Evolutionary conservation across 2,329 filamentous ascomycete species (phyloP).

Genomic region (Fusarium torreyae): DNA sequence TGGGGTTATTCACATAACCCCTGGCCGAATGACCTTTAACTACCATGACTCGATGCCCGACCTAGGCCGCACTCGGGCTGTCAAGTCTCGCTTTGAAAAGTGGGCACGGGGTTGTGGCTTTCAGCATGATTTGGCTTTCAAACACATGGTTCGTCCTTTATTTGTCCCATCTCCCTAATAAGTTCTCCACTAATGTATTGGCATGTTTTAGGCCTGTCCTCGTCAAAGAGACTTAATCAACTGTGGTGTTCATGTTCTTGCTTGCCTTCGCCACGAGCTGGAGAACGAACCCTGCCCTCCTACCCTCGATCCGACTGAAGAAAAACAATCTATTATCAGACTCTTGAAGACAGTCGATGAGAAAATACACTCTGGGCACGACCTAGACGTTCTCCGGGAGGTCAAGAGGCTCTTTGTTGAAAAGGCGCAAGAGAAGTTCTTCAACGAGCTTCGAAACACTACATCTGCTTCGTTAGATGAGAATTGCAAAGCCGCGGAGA

Average conservation of each 20-base stretch:
- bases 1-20: neutral
- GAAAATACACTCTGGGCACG: neutral
- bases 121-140: neutral
- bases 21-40: neutral
- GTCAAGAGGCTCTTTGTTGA: neutral
- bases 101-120: neutral
- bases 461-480: neutral
- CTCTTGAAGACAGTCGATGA: neutral
- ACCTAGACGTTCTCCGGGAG: neutral
- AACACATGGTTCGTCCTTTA: neutral
- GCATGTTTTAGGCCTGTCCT: neutral
- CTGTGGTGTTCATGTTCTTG: slow-evolving; percentile 12
- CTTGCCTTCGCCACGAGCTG: slow-evolving; percentile 1
- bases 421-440: neutral
- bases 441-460: too few species aligned
- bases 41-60: neutral
- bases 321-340: neutral
- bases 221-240: neutral
- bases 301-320: neutral
- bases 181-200: neutral
- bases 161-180: neutral
- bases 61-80: neutral
- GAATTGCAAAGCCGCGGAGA: neutral
- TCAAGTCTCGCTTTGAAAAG: neutral
- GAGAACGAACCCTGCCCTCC: neutral